phyloP scores from a whole-genome alignment of 352 stramenopile species.

The Pythium plurisporium region DNA sequence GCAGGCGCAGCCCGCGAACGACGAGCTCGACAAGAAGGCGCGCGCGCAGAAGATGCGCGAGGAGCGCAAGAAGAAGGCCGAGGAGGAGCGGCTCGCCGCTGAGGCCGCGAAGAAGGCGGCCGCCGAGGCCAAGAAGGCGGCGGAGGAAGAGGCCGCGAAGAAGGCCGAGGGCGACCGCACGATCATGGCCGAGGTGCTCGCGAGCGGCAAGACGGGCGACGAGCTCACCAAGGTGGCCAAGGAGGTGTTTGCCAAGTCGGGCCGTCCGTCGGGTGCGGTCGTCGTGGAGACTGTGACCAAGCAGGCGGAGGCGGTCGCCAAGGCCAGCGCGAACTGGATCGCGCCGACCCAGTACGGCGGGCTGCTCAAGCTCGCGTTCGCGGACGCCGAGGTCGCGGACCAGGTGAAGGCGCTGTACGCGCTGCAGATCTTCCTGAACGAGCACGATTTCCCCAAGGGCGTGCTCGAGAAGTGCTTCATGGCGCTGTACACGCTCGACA shows the following conservation, averaged over 20 bases:
- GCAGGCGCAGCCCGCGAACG: slow-evolving; percentile 3
- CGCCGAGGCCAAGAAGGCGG: slow-evolving; percentile 39
- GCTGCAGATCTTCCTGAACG: slow-evolving; percentile 72
- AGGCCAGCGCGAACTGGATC: slow-evolving; percentile 80
- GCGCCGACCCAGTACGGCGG: slow-evolving; percentile 52
- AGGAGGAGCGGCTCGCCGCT: slow-evolving; percentile 59
- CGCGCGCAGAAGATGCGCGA: slow-evolving; percentile 57
- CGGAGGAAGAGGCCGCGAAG: slow-evolving; percentile 40
- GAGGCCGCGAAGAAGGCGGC: slow-evolving; percentile 64
- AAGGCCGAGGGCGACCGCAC: slow-evolving; percentile 49
- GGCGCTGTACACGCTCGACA: slow-evolving; percentile 79
- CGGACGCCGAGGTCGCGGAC: slow-evolving; percentile 46
- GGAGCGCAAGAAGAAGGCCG: slow-evolving; percentile 79
- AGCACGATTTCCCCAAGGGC: slow-evolving; percentile 72
- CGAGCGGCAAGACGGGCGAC: slow-evolving; percentile 59
- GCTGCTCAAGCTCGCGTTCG: slow-evolving; percentile 54
- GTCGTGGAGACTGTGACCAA: slow-evolving; percentile 53
- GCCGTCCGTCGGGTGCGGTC: slow-evolving; percentile 36
- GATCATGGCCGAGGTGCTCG: slow-evolving; percentile 59
- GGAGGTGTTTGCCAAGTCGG: slow-evolving; percentile 43
- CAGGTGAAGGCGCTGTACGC: slow-evolving; percentile 72
- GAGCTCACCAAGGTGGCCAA: slow-evolving; percentile 51
- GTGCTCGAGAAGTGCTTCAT: slow-evolving; percentile 84
- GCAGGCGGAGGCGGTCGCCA: slow-evolving; percentile 58
- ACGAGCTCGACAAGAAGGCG: slow-evolving; percentile 49